Evolutionary conservation across 352 stramenopile genomes (phyloP).

Genomic region (Nothophytophthora sp.): DNA sequence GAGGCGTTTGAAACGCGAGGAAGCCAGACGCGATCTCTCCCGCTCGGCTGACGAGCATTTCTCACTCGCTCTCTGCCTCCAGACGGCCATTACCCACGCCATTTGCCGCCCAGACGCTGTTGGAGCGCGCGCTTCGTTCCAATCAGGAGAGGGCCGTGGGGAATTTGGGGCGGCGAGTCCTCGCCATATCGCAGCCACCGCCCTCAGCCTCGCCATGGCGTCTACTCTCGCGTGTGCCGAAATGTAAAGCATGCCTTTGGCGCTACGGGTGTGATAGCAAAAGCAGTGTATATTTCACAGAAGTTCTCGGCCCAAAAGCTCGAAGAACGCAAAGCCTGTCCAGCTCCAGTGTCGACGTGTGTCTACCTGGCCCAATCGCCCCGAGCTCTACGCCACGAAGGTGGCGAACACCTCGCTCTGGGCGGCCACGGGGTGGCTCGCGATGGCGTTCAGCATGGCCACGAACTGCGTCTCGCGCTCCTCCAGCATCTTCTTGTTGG

Average conservation of each 20-base stretch:
- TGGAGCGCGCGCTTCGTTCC: background rate
- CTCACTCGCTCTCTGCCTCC: conserved; percentile 6
- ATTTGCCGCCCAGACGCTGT: background rate
- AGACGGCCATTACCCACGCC: conserved; percentile 6
- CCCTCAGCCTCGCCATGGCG: too few species aligned
- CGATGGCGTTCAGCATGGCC: conserved; percentile 58
- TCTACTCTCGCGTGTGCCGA: too few species aligned
- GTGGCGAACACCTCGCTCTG: conserved; percentile 47
- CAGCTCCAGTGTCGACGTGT: conserved; percentile 13
- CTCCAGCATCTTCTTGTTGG: conserved; percentile 57
- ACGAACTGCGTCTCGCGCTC: conserved; percentile 61
- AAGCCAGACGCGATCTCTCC: background rate
- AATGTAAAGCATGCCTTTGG: too few species aligned
- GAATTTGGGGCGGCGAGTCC: too few species aligned
- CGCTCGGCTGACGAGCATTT: conserved; percentile 19
- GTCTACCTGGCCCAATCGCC: background rate
- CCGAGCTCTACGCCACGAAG: conserved; percentile 48
- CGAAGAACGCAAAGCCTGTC: too few species aligned
- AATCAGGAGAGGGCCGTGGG: too few species aligned
- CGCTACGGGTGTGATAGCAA: too few species aligned
- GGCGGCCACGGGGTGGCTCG: conserved; percentile 42
- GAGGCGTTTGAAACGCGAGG: too few species aligned
- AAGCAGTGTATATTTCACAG: conserved; percentile 26
- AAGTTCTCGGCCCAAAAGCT: too few species aligned
- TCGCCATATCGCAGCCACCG: background rate